Base-by-base conservation (phyloP, 2,329 filamentous ascomycete species). In the Aspergillus sojae region DNA sequence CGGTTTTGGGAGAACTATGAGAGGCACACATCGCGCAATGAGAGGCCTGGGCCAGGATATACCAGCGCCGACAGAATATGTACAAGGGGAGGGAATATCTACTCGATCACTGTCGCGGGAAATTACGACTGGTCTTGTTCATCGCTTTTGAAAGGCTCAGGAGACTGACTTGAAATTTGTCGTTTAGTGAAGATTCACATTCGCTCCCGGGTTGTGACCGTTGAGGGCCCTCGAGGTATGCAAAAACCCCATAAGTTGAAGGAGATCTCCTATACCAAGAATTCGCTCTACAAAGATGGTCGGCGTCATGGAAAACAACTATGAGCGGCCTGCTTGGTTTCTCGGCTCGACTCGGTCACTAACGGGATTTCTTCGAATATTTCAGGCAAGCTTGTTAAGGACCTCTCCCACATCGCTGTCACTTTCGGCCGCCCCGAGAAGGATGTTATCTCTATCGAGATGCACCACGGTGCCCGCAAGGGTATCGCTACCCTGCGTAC, bases 381-480 rank as follows among this genome's bases (percentile, higher is more conserved):
- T 41, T 78, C 77, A 92, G 91, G 95, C 85, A 97, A 97, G 88
- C 92, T 99, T 80, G 85, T 86, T 78, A 99, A 98, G 91, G 91
- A 97, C 84, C 91, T 99, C 75, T 92, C 90, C 83, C 95, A 99
- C 85, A 85, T 99, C 80, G 90, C 94, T 74, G 94, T 99, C 84
- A 95, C 90, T 86, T 99, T 99, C 89, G 89, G 90, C 74, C 87
- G 91, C 82, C 91, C 93, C 78, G 88, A 90, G 86, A 91, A 91
- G 86, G 87, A 91, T 83, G 79, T 91, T 76, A 94, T 99, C 87
- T 91, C 91, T 79, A 97, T 99, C 80, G 93, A 97, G 86, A 91
- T 99, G 80, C 96, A 99, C 91, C 95, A 99, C 85, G 95, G 95
- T 82, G 88, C 88, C 80, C 93, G 95, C 86, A 99, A 99, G 91